Base-by-base conservation (phyloP, 1,284 basidiomycete species). In the Mycena sp. region DNA sequence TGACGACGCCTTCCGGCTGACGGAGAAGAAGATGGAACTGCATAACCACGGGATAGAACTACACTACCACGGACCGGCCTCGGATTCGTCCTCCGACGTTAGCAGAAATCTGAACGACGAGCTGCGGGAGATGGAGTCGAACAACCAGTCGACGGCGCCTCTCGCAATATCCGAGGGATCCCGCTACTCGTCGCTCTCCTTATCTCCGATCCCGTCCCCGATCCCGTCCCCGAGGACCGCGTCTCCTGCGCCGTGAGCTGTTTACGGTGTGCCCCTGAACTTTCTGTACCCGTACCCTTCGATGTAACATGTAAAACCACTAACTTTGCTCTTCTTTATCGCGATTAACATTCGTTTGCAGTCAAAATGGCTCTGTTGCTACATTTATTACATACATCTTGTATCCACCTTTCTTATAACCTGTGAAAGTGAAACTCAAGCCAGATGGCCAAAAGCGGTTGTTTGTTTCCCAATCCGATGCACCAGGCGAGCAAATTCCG, bases 21-120 rank as follows among this genome's bases (percentile, higher is more conserved):
- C 60, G n/a, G 17, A 29, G 43, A 61, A 46, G 46, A 43, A 28
- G 23, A 62, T 65, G 5, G 55, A 61, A 44, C 30, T 63, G 32
- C 38, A 29, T 23, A 25, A 28, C 21, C 40, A 12, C 32, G 40
- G 45, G 11, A n/a, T 28, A n/a, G 60, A 56, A 35, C 32, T 9
- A 14, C 32, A 14, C 7, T n/a, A n/a, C n/a, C n/a, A n/a, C n/a
- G n/a, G n/a, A n/a, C n/a, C n/a, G n/a, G n/a, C n/a, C 17, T 61
- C 55, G n/a, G 58, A 61, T 53, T 56, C 58, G 43, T 28, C 21
- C 17, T 65, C 64, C 1, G 51, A 65, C n/a, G 32, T 66, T 7
- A 66, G 60, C 48, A 32, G 56, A 3, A 55, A 66, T 45, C 46
- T 63, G 26, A 66, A 59, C 35, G 32, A 62, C 16, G 64, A 66